A percentile compares a stretch with the other conserved stretches of the same genome.
These are phyloP conservation scores for Diaporthe amygdali DNA, from an alignment of 2,329 filamentous ascomycete genomes.

Conservation along the genomic window DNA sequence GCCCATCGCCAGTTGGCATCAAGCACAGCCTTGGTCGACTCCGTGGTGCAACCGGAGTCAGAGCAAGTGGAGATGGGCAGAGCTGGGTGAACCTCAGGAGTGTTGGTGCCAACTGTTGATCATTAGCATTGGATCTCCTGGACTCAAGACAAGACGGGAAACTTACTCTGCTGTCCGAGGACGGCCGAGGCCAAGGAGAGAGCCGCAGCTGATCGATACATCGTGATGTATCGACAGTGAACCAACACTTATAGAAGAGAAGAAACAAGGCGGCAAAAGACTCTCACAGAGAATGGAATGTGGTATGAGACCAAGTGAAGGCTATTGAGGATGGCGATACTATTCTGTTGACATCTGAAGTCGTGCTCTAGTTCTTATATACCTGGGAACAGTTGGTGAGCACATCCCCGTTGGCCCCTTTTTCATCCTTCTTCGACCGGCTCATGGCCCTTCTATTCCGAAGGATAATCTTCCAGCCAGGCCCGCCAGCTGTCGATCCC, in stretches of 20 bases:
- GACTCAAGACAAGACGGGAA: rapidly evolving
- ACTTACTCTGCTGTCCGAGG: slow-evolving; percentile 35
- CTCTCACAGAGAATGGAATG: neutral
- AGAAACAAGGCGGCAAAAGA: neutral
- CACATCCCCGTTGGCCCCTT: neutral
- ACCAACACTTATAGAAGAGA: neutral
- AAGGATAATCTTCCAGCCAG: slow-evolving; percentile 11
- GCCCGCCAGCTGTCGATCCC: slow-evolving; percentile 10
- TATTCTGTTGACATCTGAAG: neutral
- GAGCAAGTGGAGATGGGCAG: slow-evolving; percentile 54
- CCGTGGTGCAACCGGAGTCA: slow-evolving; percentile 47
- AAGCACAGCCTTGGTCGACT: slow-evolving; percentile 41
- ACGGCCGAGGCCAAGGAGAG: slow-evolving; percentile 35
- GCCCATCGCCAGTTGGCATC: slow-evolving; percentile 65
- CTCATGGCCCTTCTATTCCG: slow-evolving; percentile 12
- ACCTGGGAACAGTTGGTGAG: neutral
- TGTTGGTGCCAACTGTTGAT: slow-evolving; percentile 42
- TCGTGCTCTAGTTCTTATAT: neutral
- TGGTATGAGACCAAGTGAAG: neutral
- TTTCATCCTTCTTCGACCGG: neutral
- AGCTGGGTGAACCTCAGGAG: slow-evolving; percentile 49
- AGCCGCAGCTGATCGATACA: slow-evolving; percentile 29
- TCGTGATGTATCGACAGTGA: slow-evolving; percentile 17
- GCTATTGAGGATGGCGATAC: neutral
- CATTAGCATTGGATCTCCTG: neutral